Evolutionary conservation across 176 grass and related monocot species (phyloP).

Genomic region (Hyparrhenia diplandra): DNA sequence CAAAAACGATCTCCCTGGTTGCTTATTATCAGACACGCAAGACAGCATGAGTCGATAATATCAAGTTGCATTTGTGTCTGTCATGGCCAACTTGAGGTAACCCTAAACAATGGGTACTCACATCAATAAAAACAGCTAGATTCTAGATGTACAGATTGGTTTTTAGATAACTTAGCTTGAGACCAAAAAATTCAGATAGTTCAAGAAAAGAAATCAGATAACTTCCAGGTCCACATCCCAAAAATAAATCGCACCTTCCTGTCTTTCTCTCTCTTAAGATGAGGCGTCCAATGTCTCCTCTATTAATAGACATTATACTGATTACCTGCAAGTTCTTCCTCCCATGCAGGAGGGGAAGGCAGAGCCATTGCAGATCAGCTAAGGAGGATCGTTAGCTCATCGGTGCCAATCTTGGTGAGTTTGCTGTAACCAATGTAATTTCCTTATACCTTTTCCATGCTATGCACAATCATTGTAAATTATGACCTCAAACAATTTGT

Average conservation of each 20-base stretch:
- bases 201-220: background rate
- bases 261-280: constrained; percentile 17
- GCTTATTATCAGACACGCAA: background rate
- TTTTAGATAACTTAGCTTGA: constrained; percentile 5
- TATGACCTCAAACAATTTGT: background rate
- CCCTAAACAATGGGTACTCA: background rate
- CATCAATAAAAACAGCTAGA: background rate
- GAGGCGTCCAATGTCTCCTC: constrained; percentile 13
- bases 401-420: constrained; percentile 28
- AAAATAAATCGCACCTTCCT: constrained; percentile 39
- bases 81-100: background rate
- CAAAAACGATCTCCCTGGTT: background rate
- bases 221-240: constrained; percentile 18
- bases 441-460: background rate
- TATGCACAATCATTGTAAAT: background rate
- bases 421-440: background rate
- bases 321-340: constrained; percentile 24
- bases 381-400: constrained; percentile 11
- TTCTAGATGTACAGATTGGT: background rate
- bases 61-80: background rate
- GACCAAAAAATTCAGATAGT: no score
- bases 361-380: constrained; percentile 25
- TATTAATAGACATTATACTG: constrained; percentile 41
- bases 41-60: background rate
- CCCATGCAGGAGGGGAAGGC: constrained; percentile 16